These are phyloP conservation scores for Silene coronaria DNA, from an alignment of 179 eudicot genomes.

Conservation along the genomic window DNA sequence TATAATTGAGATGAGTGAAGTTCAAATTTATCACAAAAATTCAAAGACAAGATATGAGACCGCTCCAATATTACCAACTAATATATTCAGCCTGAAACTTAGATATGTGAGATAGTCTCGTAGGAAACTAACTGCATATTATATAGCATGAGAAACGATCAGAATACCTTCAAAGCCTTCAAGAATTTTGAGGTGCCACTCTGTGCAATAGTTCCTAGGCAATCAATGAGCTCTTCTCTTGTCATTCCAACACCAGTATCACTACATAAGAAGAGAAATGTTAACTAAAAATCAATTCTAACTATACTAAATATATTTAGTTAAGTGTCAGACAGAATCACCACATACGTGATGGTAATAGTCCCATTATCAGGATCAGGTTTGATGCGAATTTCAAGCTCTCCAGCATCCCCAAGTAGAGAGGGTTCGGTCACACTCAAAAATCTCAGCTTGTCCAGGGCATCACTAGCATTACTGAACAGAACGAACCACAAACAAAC, in stretches of 20 bases:
- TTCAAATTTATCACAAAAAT: not conserved
- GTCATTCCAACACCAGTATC: slow-evolving; percentile 99
- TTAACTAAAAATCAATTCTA: not conserved
- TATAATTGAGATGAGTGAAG: not conserved
- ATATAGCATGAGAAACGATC: not conserved
- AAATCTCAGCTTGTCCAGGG: slow-evolving; percentile 88
- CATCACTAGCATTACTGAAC: slow-evolving; percentile 96
- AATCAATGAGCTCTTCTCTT: slow-evolving; percentile 84
- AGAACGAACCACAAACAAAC: slow-evolving; percentile 8
- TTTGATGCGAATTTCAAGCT: slow-evolving; percentile 78
- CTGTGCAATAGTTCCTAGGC: slow-evolving; percentile 96
- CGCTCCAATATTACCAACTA: not conserved
- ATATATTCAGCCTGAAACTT: not conserved
- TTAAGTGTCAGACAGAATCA: slow-evolving; percentile 3
- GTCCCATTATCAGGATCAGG: slow-evolving; percentile 93
- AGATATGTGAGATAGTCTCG: no score
- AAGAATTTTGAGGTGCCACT: slow-evolving; percentile 95
- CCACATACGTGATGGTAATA: slow-evolving; percentile 67
- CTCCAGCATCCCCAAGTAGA: slow-evolving; percentile 80
- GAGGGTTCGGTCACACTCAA: slow-evolving; percentile 85
- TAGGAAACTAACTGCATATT: no score
- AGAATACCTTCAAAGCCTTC: slow-evolving; percentile 73
- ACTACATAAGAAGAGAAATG: slow-evolving; percentile 30
- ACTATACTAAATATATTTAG: not conserved
- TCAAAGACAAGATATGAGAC: not conserved